Evolutionary conservation across 2,329 filamentous ascomycete species (phyloP), one percentile per base, ranked within the genome.

Genomic region (Chaetomium globosum): DNA sequence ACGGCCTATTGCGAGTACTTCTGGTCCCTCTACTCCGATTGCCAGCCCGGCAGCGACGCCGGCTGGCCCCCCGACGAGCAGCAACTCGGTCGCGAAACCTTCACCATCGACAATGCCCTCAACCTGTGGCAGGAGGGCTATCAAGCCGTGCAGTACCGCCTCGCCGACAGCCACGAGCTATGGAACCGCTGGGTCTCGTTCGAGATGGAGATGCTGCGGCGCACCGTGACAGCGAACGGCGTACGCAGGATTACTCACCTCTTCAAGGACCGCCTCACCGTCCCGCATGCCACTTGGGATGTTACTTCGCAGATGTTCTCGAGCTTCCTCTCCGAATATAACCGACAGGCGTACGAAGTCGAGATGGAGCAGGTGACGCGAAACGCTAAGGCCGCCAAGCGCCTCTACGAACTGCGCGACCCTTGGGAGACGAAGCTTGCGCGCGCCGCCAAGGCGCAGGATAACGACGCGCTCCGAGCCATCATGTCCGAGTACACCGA

Each of bases 111-210:
- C 39, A 78, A 84, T 55, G 85, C 90, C 54, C 78, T 91, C 61
- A 84, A 86, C 61, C 82, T 91, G 1, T 91, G 91, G 84, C 85
- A 88, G 74, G 83, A 90, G 72, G 91, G 86, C 43, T 87, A 91
- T 70, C 83, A 88, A 67, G 85, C 87, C 51, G 90, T 91, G 61
- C 86, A 88, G 73, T 91, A 89, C 76, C 89, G 90, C 67, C 80
- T 95, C 65, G 85, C 85, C 73, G 90, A 93, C 75, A 94, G 91
- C 73, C 88, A 93, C 74, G 77, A 87, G 64, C 83, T 95, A 12
- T 96, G 91, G 91, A 86, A 93, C 73, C 87, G 88, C 69, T 94
- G 90, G 83, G 82, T 92, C 52, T 86, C 88, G 61, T 83, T 92
- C 55, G 83, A 93, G 74, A 82, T 89, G 75, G 85, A 90, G 69